Evolutionary conservation across 257 asterid genomes (phyloP).

Genomic region (Linaria vulgaris): DNA sequence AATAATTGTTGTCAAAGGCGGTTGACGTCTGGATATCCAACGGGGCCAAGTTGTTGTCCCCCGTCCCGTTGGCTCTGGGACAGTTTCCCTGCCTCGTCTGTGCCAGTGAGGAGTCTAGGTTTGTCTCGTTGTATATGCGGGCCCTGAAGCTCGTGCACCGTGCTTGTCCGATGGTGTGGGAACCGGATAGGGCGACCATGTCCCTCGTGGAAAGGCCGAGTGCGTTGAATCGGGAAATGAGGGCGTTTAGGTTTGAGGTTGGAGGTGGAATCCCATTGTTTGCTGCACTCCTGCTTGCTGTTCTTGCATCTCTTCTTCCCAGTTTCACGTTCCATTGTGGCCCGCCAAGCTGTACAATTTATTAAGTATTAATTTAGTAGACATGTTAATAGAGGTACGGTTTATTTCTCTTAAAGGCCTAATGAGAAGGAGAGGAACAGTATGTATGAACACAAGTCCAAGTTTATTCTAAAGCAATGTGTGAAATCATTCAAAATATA

Average conservation of each 20-base stretch:
- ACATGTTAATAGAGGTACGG: no score
- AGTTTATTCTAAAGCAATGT: no score
- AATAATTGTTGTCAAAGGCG: slow-evolving; percentile 67
- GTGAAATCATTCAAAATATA: no score
- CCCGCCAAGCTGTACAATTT: no score
- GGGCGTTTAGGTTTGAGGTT: slow-evolving; percentile 65
- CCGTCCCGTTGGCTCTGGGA: slow-evolving; percentile 56
- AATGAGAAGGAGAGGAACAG: no score
- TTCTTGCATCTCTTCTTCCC: slow-evolving; percentile 81
- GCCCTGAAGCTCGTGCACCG: slow-evolving; percentile 82
- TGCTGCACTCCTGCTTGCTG: slow-evolving; percentile 77
- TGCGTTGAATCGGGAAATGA: slow-evolving; percentile 53
- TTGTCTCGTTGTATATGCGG: slow-evolving; percentile 73
- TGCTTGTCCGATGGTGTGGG: slow-evolving; percentile 91
- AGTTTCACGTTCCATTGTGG: slow-evolving; percentile 68
- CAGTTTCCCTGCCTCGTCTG: slow-evolving; percentile 49
- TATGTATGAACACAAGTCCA: no score
- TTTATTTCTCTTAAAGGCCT: no score
- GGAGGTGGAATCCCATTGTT: slow-evolving; percentile 84
- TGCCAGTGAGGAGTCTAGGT: slow-evolving; percentile 55
- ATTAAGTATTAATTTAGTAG: no score
- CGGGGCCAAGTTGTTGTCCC: slow-evolving; percentile 87
- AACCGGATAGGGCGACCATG: slow-evolving; percentile 81
- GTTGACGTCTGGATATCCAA: slow-evolving; percentile 66
- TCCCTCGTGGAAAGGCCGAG: slow-evolving; percentile 75